Evolutionary conservation across 106 monocot species (phyloP).

Genomic region (Acorus gramineus): DNA sequence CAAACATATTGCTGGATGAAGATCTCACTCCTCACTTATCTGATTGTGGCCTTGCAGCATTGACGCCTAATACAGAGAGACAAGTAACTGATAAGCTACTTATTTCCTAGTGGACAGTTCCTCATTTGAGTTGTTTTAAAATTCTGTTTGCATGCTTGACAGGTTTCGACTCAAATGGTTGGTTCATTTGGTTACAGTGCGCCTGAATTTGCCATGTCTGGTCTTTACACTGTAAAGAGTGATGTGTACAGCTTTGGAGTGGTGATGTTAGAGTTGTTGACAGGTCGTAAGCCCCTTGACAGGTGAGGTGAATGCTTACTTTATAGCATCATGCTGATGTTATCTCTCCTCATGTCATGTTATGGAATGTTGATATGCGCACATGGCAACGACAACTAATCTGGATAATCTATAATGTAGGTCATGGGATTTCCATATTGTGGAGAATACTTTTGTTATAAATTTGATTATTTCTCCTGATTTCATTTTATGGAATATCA

Average conservation of each 20-base stretch:
- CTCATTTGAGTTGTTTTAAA: neutral
- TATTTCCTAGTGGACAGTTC: neutral
- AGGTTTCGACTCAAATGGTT: conserved; percentile 66
- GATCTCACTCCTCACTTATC: conserved; percentile 70
- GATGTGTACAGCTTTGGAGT: conserved; percentile 97
- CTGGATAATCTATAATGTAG: too few relatives aligned
- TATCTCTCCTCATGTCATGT: too few relatives aligned
- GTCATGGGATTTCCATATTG: too few relatives aligned
- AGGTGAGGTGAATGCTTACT: conserved; percentile 23
- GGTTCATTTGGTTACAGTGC: conserved; percentile 95
- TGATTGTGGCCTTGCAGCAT: conserved; percentile 62
- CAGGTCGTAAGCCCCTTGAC: conserved; percentile 88
- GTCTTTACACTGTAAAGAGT: conserved; percentile 78
- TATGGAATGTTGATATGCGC: too few relatives aligned
- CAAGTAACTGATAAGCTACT: conserved; percentile 27
- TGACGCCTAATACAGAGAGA: conserved; percentile 61
- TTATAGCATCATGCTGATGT: too few relatives aligned
- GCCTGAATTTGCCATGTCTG: conserved; percentile 91
- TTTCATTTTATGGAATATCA: too few relatives aligned
- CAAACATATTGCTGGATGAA: conserved; percentile 70
- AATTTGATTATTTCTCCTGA: too few relatives aligned
- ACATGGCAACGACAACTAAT: too few relatives aligned
- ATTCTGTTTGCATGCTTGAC: neutral
- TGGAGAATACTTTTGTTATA: too few relatives aligned
- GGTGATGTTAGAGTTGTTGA: conserved; percentile 80